Percentiles rank a stretch among this genome's conserved stretches.
phyloP scores from a whole-genome alignment of 2,329 filamentous ascomycete species.

The Apiospora kogelbergensis region DNA sequence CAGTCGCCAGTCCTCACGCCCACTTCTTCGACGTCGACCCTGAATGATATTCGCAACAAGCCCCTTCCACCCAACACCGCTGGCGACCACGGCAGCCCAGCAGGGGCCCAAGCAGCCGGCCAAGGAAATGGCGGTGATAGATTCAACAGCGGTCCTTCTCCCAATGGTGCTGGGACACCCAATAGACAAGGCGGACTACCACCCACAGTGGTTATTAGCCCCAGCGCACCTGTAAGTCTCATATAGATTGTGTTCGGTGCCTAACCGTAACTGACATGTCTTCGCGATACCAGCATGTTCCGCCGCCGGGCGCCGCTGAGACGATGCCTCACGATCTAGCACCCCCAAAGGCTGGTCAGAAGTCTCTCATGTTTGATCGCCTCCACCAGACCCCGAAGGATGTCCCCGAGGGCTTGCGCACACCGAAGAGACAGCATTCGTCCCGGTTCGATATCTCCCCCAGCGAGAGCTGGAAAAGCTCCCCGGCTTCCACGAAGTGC shows the following conservation, averaged over 20 bases:
- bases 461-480: conserved; percentile 96
- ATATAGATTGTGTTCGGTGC: conserved; percentile 14
- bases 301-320: conserved; percentile 89
- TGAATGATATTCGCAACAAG: conserved; percentile 85
- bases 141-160: conserved; percentile 37
- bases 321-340: conserved; percentile 98
- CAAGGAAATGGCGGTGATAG: conserved; percentile 30
- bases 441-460: conserved; percentile 98
- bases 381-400: conserved; percentile 95
- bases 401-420: conserved; percentile 90
- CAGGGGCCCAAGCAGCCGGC: conserved; percentile 37
- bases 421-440: conserved; percentile 94
- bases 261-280: conserved; percentile 20
- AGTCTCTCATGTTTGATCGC: conserved; percentile 84
- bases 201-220: conserved; percentile 91
- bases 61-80: conserved; percentile 58
- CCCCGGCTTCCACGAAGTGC: conserved; percentile 95
- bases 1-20: conserved; percentile 72
- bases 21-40: conserved; percentile 82
- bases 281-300: conserved; percentile 66
- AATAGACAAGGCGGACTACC: conserved; percentile 65
- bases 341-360: conserved; percentile 86
- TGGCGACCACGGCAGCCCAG: conserved; percentile 41
- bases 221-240: conserved; percentile 79
- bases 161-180: conserved; percentile 60